Evolutionary conservation across 2,329 filamentous ascomycete species (phyloP).

Genomic region (Sclerotinia spermophila): DNA sequence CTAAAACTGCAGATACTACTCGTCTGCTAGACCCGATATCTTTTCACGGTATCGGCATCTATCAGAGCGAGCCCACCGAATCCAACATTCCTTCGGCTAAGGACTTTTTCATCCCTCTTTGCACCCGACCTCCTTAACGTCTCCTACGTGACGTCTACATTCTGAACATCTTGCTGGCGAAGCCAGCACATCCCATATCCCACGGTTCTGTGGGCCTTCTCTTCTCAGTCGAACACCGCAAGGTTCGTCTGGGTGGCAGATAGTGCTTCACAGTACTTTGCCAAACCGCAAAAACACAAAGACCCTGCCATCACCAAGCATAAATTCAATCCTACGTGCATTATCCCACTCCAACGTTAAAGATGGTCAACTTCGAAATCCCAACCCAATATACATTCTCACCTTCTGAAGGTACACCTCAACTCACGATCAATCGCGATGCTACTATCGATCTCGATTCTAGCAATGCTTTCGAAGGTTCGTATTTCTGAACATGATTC

Average conservation of each 20-base stretch:
- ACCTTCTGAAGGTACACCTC: constrained; percentile 77
- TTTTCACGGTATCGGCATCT: constrained; percentile 78
- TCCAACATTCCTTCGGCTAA: constrained; percentile 86
- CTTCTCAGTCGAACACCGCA: constrained; percentile 89
- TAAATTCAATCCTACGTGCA: constrained; percentile 12
- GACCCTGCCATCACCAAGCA: background rate
- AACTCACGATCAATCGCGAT: constrained; percentile 95
- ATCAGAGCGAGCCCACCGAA: constrained; percentile 59
- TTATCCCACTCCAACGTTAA: constrained; percentile 39
- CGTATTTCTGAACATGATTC: constrained; percentile 23
- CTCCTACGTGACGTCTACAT: constrained; percentile 60
- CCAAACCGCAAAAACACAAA: constrained; percentile 18
- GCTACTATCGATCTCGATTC: constrained; percentile 91
- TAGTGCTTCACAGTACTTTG: constrained; percentile 79
- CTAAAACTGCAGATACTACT: constrained; percentile 55
- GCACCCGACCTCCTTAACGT: constrained; percentile 90
- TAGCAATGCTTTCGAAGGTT: constrained; percentile 92
- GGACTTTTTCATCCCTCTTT: constrained; percentile 77
- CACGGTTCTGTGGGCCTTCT: constrained; percentile 88
- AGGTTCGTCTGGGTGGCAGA: constrained; percentile 97
- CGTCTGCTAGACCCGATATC: constrained; percentile 85
- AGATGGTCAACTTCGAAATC: constrained; percentile 82
- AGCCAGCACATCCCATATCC: constrained; percentile 68
- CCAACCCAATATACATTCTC: constrained; percentile 80
- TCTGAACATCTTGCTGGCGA: constrained; percentile 57